A percentile compares a stretch with the other conserved stretches of the same genome.
These are phyloP conservation scores for Sporothrix schenckii DNA, from an alignment of 2,329 filamentous ascomycete species.

Conservation along the genomic window DNA sequence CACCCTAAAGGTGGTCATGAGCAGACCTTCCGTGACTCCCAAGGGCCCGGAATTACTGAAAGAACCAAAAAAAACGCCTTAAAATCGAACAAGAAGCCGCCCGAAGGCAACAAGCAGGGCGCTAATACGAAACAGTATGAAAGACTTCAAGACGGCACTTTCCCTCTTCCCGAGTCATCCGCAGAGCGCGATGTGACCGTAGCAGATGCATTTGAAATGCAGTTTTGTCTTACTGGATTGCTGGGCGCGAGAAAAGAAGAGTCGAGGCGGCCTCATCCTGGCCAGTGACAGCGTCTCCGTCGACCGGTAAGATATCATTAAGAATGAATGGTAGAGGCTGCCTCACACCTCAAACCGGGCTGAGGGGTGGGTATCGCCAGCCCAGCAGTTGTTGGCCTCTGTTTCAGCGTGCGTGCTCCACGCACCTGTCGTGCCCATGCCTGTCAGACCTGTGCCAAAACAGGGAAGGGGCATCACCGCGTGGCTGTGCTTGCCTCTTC, in stretches of 20 bases:
- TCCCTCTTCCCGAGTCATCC: conserved; percentile 9
- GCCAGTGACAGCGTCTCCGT: not conserved
- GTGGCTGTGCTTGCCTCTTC: conserved; percentile 31
- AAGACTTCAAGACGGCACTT: not conserved
- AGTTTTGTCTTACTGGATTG: not conserved
- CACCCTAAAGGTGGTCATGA: conserved; percentile 23
- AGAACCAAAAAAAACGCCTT: not conserved
- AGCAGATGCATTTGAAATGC: conserved; percentile 13
- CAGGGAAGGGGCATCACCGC: conserved; percentile 25
- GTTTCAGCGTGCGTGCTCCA: conserved; percentile 24
- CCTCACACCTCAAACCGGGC: conserved; percentile 19
- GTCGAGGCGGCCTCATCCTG: not conserved
- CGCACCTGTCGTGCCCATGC: not conserved
- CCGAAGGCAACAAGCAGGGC: not conserved
- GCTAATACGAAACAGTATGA: not conserved
- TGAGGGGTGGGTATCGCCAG: not conserved
- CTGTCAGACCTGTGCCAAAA: conserved; percentile 14
- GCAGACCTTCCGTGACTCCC: conserved; percentile 13
- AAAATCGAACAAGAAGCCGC: not conserved
- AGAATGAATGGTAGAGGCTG: conserved; percentile 1
- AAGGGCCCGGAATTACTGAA: not conserved
- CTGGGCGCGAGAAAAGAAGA: not conserved
- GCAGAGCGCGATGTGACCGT: conserved; percentile 17
- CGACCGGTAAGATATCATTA: not conserved
- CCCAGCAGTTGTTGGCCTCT: not conserved